Percentiles rank a stretch among this genome's conserved stretches.
These are phyloP conservation scores for Alternaria incomplexa DNA, from an alignment of 2,329 filamentous ascomycete genomes.

Conservation along the genomic window DNA sequence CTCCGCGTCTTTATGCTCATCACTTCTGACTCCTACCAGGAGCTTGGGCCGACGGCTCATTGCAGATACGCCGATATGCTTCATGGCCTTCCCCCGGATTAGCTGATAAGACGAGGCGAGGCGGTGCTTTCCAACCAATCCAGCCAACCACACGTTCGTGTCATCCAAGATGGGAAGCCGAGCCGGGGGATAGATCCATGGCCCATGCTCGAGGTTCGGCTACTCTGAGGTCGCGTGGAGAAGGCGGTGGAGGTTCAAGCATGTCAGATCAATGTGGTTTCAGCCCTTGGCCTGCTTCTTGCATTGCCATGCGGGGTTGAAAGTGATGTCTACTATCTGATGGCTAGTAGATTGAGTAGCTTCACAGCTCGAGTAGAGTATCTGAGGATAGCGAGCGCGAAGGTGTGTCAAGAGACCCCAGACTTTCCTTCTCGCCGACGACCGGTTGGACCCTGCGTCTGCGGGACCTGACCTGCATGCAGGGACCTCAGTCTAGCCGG, in stretches of 20 bases:
- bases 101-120: background rate
- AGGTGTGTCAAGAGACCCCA: background rate
- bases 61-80: conserved; percentile 1
- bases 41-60: background rate
- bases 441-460: conserved; percentile 8
- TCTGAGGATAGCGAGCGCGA: background rate
- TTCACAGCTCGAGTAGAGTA: accelerated
- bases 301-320: accelerated
- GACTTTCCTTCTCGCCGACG: conserved; percentile 2
- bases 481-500: background rate
- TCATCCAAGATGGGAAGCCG: background rate
- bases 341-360: too few species aligned
- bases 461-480: conserved; percentile 1
- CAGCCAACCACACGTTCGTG: background rate
- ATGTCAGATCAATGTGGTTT: background rate
- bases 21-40: background rate
- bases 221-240: background rate
- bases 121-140: background rate
- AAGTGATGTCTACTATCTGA: accelerated
- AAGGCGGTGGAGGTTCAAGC: background rate
- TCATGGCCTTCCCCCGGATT: background rate
- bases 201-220: background rate
- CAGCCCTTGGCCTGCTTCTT: accelerated
- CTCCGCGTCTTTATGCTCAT: background rate
- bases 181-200: background rate